Conservation (phyloP, 306 rosid species). For the Dicorynia guianensis region DNA sequence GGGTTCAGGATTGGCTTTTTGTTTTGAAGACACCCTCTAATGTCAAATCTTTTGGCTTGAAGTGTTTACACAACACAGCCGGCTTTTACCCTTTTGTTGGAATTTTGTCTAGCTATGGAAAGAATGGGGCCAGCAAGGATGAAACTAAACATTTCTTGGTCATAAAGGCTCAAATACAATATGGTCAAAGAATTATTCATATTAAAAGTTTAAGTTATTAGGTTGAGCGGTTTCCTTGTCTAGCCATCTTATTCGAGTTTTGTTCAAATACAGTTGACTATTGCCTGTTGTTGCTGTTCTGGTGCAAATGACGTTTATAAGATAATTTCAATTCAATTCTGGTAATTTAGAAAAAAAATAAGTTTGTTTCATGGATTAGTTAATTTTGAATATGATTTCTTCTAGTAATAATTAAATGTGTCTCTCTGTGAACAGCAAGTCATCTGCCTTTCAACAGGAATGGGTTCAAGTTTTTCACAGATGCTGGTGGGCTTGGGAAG, state of each 20-base stretch:
- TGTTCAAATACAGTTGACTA: constrained; percentile 4
- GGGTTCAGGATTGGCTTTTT: not conserved
- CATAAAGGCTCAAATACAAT: constrained; percentile 16
- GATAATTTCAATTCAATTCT: constrained; percentile 11
- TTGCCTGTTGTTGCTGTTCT: constrained; percentile 15
- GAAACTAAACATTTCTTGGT: not conserved
- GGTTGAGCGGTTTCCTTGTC: constrained; percentile 35
- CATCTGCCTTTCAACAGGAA: constrained; percentile 97
- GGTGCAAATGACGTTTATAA: constrained; percentile 20
- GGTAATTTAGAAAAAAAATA: not conserved
- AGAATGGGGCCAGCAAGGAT: constrained; percentile 22
- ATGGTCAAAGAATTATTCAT: constrained; percentile 26
- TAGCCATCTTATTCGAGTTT: constrained; percentile 16
- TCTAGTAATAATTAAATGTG: constrained; percentile 35
- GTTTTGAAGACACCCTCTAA: constrained; percentile 7
- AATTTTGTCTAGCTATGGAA: constrained; percentile 12
- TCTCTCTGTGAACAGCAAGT: constrained; percentile 74
- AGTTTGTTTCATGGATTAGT: constrained; percentile 1
- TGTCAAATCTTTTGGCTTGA: constrained; percentile 28
- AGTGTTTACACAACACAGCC: constrained; percentile 5
- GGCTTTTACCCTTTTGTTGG: not conserved
- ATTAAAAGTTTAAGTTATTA: constrained; percentile 3
- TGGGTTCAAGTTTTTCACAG: constrained; percentile 94
- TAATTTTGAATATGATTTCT: constrained; percentile 17
- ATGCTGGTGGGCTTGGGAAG: constrained; percentile 93